phyloP scores from a whole-genome alignment of 352 stramenopile species.

The Globisporangium parvum region DNA sequence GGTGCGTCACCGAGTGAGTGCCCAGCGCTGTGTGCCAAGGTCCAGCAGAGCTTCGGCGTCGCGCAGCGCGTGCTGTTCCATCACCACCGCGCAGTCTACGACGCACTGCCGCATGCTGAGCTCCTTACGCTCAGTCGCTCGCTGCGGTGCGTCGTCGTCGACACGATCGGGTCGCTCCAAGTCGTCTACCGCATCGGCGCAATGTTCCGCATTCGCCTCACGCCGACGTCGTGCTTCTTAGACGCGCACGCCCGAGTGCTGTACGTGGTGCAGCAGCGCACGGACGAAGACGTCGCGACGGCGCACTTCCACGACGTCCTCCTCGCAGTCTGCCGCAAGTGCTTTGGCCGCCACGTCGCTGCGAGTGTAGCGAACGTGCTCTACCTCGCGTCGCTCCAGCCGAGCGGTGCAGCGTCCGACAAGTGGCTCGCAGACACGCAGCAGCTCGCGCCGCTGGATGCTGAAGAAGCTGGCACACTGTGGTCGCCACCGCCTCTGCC shows the following conservation, averaged over 20 bases:
- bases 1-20: conserved; percentile 25
- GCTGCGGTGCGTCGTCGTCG: conserved; percentile 36
- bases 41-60: conserved; percentile 25
- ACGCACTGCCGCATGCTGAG: conserved; percentile 26
- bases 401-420: conserved; percentile 22
- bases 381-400: conserved; percentile 67
- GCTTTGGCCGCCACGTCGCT: conserved; percentile 38
- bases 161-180: conserved; percentile 35
- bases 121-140: conserved; percentile 21
- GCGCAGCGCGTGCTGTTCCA: conserved; percentile 55
- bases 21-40: conserved; percentile 17
- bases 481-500: conserved; percentile 22
- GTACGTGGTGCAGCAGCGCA: conserved; percentile 27
- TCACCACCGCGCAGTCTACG: conserved; percentile 33
- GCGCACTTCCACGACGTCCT: conserved; percentile 39
- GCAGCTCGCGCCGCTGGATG: conserved; percentile 36
- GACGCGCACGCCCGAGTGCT: conserved; percentile 26
- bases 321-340: conserved; percentile 49
- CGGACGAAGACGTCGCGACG: conserved; percentile 23
- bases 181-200: conserved; percentile 45
- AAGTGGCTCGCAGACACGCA: conserved; percentile 63
- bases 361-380: conserved; percentile 59
- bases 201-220: conserved; percentile 28
- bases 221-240: conserved; percentile 35
- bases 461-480: conserved; percentile 17